phyloP scores from a whole-genome alignment of 306 rosid genomes.

The Ormosia semicastrata region DNA sequence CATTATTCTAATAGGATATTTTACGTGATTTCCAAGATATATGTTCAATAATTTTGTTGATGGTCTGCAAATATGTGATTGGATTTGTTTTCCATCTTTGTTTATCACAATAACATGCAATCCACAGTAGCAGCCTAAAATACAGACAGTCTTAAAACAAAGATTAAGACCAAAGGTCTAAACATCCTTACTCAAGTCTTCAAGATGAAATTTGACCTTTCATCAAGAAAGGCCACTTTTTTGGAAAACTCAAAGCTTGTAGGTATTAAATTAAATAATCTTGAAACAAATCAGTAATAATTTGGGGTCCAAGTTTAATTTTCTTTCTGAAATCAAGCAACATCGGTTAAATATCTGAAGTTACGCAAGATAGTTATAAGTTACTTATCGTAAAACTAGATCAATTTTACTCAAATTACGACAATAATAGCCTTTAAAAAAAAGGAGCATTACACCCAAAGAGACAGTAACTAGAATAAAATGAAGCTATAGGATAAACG shows the following conservation, averaged over 20 bases:
- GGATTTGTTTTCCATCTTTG: not conserved
- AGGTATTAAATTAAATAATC: not conserved
- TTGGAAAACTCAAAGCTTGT: not conserved
- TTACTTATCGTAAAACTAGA: not conserved
- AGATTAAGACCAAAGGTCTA: not conserved
- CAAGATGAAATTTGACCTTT: not conserved
- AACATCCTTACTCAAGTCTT: not conserved
- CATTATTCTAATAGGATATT: too few species aligned
- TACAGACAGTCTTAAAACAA: not conserved
- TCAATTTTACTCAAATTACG: not conserved
- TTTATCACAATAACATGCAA: not conserved
- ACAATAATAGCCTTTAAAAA: not conserved
- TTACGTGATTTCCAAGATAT: not conserved
- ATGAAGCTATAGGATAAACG: not conserved
- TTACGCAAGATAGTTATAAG: not conserved
- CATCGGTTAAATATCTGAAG: not conserved
- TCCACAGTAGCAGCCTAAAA: too few species aligned
- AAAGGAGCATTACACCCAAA: not conserved
- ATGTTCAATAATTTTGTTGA: not conserved
- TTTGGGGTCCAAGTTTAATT: too few species aligned
- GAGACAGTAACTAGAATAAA: not conserved
- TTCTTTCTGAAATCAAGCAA: too few species aligned
- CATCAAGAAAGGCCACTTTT: not conserved
- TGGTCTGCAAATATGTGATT: not conserved
- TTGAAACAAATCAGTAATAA: too few species aligned